Base-by-base conservation (phyloP, 352 stramenopile genomes). In the Phytophthora pisi region DNA sequence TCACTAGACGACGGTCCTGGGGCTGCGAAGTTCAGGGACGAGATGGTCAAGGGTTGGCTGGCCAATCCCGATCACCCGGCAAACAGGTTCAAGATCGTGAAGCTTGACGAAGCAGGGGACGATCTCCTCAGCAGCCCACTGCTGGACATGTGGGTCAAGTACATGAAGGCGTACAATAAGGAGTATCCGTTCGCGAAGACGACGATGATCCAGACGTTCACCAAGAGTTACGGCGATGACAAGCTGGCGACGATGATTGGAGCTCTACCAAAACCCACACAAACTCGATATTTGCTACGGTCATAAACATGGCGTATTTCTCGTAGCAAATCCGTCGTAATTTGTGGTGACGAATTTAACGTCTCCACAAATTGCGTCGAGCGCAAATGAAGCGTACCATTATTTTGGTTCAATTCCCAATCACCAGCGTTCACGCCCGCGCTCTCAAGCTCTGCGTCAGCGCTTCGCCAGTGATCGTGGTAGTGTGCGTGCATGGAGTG, bases 201-300 rank as follows among this genome's bases (percentile, higher is more conserved):
- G 5, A 46, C 40, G 13, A 46, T 71, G 23, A 57, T 66, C 43
- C 11, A 66, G 57, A 51, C 20, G 5, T 57, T 65, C 31, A 57
- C 51, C 9, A 65, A 66, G 30, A 66, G 38, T 50, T 70, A 70
- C 15, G 56, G 49, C 0, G 63, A 70, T 24, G 57, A 60, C 13
- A 58, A 61, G 10, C 11, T 72, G 4, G 52, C 57, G n/a, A 15
- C 18, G 23, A 70, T 70, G 50, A 28, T 70, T 10, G 30, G 51
- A 16, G 49, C 42, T n/a, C n/a, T n/a, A n/a, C n/a, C n/a, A n/a
- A n/a, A n/a, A n/a, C n/a, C n/a, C n/a, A n/a, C n/a, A n/a, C n/a
- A n/a, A n/a, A n/a, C n/a, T n/a, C n/a, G n/a, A n/a, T n/a, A n/a
- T n/a, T n/a, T n/a, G n/a, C n/a, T n/a, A n/a, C n/a, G n/a, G n/a